Evolutionary conservation across 1,284 basidiomycete genomes (phyloP).

Genomic region (Leccinum solheimii): DNA sequence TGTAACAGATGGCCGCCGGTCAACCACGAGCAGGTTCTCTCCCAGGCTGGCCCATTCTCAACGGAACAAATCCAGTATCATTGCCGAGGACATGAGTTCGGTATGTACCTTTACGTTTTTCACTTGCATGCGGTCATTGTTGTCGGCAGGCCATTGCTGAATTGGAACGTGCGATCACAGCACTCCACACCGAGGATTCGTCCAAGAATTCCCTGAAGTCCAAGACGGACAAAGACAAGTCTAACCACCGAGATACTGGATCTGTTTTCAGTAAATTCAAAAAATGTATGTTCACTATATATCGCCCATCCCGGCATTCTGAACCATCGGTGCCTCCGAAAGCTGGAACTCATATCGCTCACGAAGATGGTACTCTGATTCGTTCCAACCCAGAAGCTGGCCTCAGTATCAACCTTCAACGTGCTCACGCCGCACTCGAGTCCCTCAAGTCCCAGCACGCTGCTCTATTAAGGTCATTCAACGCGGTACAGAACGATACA

Average conservation of each 20-base stretch:
- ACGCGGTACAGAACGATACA: slow-evolving; percentile 40
- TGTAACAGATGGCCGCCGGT: slow-evolving; percentile 49
- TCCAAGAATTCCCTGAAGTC: slow-evolving; percentile 39
- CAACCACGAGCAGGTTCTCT: slow-evolving; percentile 43
- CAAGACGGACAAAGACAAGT: slow-evolving; percentile 50
- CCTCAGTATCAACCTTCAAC: slow-evolving; percentile 35
- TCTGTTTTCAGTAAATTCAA: slow-evolving; percentile 57
- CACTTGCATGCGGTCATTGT: slow-evolving; percentile 11
- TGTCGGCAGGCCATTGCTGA: slow-evolving; percentile 41
- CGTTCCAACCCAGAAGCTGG: slow-evolving; percentile 18
- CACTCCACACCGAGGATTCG: slow-evolving; percentile 33
- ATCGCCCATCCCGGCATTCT: background rate
- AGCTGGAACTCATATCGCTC: slow-evolving; percentile 23
- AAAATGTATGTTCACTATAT: slow-evolving; percentile 42
- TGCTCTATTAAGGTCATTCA: slow-evolving; percentile 48
- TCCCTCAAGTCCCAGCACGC: slow-evolving; percentile 62
- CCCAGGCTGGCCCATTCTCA: slow-evolving; percentile 42
- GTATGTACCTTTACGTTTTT: slow-evolving; percentile 40
- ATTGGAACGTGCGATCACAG: slow-evolving; percentile 44
- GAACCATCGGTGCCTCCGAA: background rate
- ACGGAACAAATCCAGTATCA: slow-evolving; percentile 46
- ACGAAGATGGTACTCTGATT: slow-evolving; percentile 28
- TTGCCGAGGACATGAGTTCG: slow-evolving; percentile 62
- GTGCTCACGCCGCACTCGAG: slow-evolving; percentile 46
- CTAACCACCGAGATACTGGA: slow-evolving; percentile 39